Evolutionary conservation across 192 early-diverging fungal genomes (phyloP), one percentile per base, ranked within the genome.

Genomic region (Dispira parvispora): DNA sequence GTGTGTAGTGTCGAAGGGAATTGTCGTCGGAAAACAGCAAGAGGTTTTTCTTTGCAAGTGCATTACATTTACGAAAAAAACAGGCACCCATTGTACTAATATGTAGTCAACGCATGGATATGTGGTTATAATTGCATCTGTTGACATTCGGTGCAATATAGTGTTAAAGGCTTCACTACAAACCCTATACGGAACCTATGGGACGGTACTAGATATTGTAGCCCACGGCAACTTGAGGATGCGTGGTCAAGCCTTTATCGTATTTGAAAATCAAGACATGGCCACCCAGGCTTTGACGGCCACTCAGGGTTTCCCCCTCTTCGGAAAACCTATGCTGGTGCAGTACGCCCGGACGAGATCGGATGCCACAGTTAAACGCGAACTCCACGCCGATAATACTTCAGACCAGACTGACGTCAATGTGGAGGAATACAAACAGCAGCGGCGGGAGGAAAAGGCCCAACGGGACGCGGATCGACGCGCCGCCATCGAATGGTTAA

Each of bases 231-330:
- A 88, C 73, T 78, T 96, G 62, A 75, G 81, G 60, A 84, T 90
- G 80, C 81, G 90, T 62, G 96, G 96, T 18, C 96, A 99, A 68
- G 96, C 94, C 0, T 99, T 94, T 74, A 78, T 99, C 1, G 83
- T 83, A 0, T 97, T 89, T 69, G 78, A 82, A 62, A 69, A 82
- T 25, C 63, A 72, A 32, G 91, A 91, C 52, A 64, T 74, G 43
- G 91, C 94, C 1, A 67, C 71, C 26, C 84, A 80, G 50, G 92
- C 96, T 2, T 69, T 91, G 57, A 74, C 81, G 64, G 89, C 90
- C 67, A 78, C 91, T 8, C 87, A 99, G 62, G 85, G 86, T 2
- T 89, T 90, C 65, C 74, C 84, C 28, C 73, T 99, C 43, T 89
- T 87, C 63, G 83, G 74, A 32, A 86, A 92, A 61, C 90, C 89